Evolutionary conservation across 2,329 filamentous ascomycete genomes (phyloP), one percentile per base, ranked within the genome.

Genomic region (Mycogone perniciosa): DNA sequence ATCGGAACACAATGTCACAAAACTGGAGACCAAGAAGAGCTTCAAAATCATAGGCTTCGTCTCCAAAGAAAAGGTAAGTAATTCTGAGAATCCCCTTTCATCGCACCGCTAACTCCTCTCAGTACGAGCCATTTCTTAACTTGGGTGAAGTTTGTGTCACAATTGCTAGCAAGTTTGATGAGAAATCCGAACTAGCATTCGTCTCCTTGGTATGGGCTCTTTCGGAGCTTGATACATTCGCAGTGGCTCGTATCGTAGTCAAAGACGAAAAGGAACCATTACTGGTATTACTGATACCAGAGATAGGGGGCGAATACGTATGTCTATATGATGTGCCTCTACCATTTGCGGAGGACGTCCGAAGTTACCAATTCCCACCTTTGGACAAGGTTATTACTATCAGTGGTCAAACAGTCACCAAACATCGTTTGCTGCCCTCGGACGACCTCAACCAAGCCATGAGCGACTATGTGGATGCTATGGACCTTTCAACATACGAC

Each of bases 31-130:
- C 0, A 68, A 72, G 7, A 84, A 86, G 52, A 77, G 79, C 6
- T 82, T 97, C 51, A 85, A 89, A 4, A 85, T 99, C 39, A 73
- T 99, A 46, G 93, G 93, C 0, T 99, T 99, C 60, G 80, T 97
- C 31, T 81, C 83, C 3, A 80, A 73, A 57, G 77, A 85, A 52
- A 84, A 85, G 67, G 86, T 88, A 70, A 55, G 69, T 62, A 10
- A 41, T 26, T 9, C 31, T 34, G 13, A 20, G 20, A n/a, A 31
- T 29, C 7, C 2, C 27, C 3, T 10, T 10, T 7, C 6, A 34
- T 38, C 8, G 6, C 34, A 30, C 7, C 60, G 51, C 54, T 60
- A 48, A 57, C 45, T 2, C 7, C 31, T 1, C 6, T 46, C 11
- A 90, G 82, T 93, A 91, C 60, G 85, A 95, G 51, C 84, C 86